Evolutionary conservation across 176 grass and related monocot species (phyloP).

Genomic region (Musa itinerans): DNA sequence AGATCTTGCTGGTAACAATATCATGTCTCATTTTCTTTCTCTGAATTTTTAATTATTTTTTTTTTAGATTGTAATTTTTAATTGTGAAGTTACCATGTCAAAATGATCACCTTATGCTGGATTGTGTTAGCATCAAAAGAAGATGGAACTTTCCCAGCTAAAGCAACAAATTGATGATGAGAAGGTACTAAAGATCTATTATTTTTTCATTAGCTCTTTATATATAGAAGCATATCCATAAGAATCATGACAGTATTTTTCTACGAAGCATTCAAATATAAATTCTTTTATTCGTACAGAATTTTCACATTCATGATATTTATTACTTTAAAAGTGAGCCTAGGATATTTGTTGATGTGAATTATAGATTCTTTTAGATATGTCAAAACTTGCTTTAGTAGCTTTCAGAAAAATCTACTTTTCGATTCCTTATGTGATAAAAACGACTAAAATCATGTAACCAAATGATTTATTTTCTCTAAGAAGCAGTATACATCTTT

Average conservation of each 20-base stretch:
- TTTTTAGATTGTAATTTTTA: too few species aligned
- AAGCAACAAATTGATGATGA: conserved; percentile 33
- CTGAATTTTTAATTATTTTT: not conserved
- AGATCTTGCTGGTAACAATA: conserved; percentile 22
- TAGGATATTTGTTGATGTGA: not conserved
- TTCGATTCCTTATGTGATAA: too few species aligned
- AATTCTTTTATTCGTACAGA: too few species aligned
- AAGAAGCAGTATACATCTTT: not conserved
- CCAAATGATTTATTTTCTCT: not conserved
- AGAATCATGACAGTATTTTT: not conserved
- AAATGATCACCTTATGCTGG: conserved; percentile 1
- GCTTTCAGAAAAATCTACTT: not conserved
- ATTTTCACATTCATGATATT: too few species aligned
- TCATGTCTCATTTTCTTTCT: not conserved
- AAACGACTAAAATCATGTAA: too few species aligned
- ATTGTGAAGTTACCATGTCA: too few species aligned
- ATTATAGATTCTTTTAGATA: not conserved
- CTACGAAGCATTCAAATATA: not conserved
- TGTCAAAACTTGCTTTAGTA: not conserved
- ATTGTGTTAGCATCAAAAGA: conserved; percentile 30
- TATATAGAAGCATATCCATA: not conserved
- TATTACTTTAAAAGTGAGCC: too few species aligned
- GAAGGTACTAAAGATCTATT: conserved; percentile 21
- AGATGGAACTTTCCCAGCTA: conserved; percentile 24
- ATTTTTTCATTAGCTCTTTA: not conserved